Evolutionary conservation across 2,329 filamentous ascomycete species (phyloP).

Genomic region (Epichloe bromicola): DNA sequence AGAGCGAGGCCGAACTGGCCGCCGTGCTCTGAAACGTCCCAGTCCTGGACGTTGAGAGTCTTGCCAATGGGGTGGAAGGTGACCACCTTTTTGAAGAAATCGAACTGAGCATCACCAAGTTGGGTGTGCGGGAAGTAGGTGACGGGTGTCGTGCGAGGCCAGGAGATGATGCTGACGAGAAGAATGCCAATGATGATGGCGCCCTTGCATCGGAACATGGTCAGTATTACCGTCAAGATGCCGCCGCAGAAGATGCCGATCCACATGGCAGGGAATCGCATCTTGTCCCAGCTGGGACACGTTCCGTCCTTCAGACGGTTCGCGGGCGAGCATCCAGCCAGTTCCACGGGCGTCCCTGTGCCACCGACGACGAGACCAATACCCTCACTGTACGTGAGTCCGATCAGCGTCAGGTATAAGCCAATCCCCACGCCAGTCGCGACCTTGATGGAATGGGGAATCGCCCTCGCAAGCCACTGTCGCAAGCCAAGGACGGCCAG

Average conservation of each 20-base stretch:
- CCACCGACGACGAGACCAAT: slow-evolving; percentile 66
- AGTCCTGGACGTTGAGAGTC: slow-evolving; percentile 59
- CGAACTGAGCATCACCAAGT: slow-evolving; percentile 56
- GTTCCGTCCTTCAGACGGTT: slow-evolving; percentile 32
- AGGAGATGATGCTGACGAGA: slow-evolving; percentile 77
- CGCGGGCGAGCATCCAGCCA: slow-evolving; percentile 54
- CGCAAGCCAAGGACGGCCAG: slow-evolving; percentile 70
- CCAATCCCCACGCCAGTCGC: slow-evolving; percentile 79
- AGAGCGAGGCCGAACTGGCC: slow-evolving; percentile 72
- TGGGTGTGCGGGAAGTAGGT: slow-evolving; percentile 69
- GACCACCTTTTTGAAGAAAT: slow-evolving; percentile 83
- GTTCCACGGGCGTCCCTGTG: slow-evolving; percentile 53
- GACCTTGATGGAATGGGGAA: slow-evolving; percentile 75
- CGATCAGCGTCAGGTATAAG: slow-evolving; percentile 65
- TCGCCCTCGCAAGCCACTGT: slow-evolving; percentile 76
- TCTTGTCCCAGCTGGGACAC: slow-evolving; percentile 54
- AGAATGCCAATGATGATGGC: slow-evolving; percentile 75
- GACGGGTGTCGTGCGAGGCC: slow-evolving; percentile 63
- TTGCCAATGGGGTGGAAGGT: slow-evolving; percentile 66
- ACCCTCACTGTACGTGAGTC: slow-evolving; percentile 67
- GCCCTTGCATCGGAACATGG: slow-evolving; percentile 79
- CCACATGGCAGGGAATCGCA: slow-evolving; percentile 78
- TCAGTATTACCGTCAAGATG: slow-evolving; percentile 63
- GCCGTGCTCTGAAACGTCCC: slow-evolving; percentile 54
- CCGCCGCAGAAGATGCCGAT: slow-evolving; percentile 80